phyloP scores from a whole-genome alignment of 2,329 filamentous ascomycete genomes.

The Trichophyton equinum region DNA sequence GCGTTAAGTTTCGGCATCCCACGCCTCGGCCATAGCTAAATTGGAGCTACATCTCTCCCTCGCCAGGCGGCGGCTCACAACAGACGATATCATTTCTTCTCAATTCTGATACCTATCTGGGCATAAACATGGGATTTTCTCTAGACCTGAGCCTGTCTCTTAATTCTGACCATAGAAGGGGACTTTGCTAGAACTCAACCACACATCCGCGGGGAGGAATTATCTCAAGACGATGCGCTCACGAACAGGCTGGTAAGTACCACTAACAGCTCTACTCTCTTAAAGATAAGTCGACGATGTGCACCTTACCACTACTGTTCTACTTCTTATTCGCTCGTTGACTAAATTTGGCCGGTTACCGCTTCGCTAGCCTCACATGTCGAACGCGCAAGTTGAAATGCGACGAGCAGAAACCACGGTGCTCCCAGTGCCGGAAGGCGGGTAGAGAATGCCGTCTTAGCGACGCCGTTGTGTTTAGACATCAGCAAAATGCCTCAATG shows the following conservation, averaged over 20 bases:
- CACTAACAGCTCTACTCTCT: background rate
- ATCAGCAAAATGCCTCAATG: conserved; percentile 59
- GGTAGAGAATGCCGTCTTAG: conserved; percentile 48
- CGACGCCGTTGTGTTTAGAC: conserved; percentile 52
- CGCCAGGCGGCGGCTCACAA: background rate
- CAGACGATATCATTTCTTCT: background rate
- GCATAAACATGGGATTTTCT: background rate
- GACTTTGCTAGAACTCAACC: too few species aligned
- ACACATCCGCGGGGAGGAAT: background rate
- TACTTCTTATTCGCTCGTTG: background rate
- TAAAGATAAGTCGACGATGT: background rate
- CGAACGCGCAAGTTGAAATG: conserved; percentile 53
- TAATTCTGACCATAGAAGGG: background rate
- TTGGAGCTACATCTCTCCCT: background rate
- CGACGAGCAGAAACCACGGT: conserved; percentile 49
- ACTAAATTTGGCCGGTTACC: background rate
- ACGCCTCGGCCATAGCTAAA: background rate
- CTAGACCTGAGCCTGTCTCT: background rate
- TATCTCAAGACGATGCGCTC: conserved; percentile 29
- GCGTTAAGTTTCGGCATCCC: background rate
- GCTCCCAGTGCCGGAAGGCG: conserved; percentile 49
- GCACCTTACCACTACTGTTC: background rate
- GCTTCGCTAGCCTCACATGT: conserved; percentile 38
- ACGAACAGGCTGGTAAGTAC: conserved; percentile 29
- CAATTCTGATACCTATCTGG: background rate